phyloP scores from a whole-genome alignment of 371 early-diverging fungal species.

The Apophysomyces elegans region DNA sequence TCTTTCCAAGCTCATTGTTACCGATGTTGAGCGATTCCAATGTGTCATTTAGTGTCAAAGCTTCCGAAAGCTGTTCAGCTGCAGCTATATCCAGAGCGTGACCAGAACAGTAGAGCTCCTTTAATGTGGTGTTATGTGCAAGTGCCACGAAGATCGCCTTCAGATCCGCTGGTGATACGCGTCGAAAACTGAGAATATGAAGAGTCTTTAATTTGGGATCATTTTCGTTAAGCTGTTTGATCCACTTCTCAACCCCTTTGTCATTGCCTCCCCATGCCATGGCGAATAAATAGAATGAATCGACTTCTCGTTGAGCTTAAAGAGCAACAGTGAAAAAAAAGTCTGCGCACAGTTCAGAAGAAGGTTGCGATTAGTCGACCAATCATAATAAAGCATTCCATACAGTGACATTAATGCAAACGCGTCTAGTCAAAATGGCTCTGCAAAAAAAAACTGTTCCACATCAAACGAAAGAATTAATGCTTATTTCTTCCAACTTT shows the following conservation, averaged over 20 bases:
- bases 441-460: too few species aligned
- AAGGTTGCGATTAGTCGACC: too few species aligned
- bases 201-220: conserved; percentile 56
- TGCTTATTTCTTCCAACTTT: too few species aligned
- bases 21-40: conserved; percentile 56
- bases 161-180: conserved; percentile 51
- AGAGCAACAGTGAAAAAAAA: neutral
- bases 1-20: conserved; percentile 43
- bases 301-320: too few species aligned
- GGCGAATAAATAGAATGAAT: neutral
- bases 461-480: too few species aligned
- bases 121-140: conserved; percentile 48
- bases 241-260: conserved; percentile 59
- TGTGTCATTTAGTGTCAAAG: conserved; percentile 55
- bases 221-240: conserved; percentile 57
- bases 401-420: neutral
- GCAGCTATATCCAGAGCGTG: conserved; percentile 49
- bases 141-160: conserved; percentile 55
- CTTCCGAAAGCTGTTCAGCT: conserved; percentile 43
- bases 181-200: conserved; percentile 67
- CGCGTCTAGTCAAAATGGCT: too few species aligned
- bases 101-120: conserved; percentile 62
- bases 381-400: neutral
- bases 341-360: too few species aligned
- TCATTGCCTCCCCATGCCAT: conserved; percentile 71